Evolutionary conservation across 2,329 filamentous ascomycete species (phyloP), one percentile per base, ranked within the genome.

Genomic region (Nemania serpens): DNA sequence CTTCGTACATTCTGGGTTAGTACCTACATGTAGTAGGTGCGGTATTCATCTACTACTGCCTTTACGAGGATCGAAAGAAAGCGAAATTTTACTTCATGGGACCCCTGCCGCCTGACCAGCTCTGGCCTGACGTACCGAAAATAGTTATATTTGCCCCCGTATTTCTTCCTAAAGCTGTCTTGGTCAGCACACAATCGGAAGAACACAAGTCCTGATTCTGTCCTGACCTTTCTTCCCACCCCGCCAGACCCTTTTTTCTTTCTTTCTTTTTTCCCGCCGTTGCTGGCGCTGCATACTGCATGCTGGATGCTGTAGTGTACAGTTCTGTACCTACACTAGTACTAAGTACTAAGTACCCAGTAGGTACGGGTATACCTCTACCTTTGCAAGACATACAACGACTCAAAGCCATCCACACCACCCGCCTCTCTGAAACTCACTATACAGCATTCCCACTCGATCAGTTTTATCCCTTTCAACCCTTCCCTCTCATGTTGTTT

Each of bases 141-240:
- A 59, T 63, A 67, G 65, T 66, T 50, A 57, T 63, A 46, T 54
- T 43, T 43, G 61, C 64, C 63, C 25, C 25, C 25, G 62, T 69
- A 62, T 63, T 58, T 59, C 53, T 60, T 56, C 54, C 52, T 7
- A 61, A 64, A 52, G 55, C 41, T 33, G 47, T 54, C 51, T 49
- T 55, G 22, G 25, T 48, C 43, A 60, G 61, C 52, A 34, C 43
- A 57, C 45, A 55, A 60, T 53, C 49, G 61, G 57, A 42, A 58
- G 36, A 29, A 39, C 46, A 51, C 47, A 50, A 36, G 42, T 53
- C 50, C 39, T 54, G 46, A 13, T n/a, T n/a, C n/a, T n/a, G 36
- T 37, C 12, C 36, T 37, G 36, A 9, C 10, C 18, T 22, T 10
- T 12, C 17, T 43, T 59, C 55, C 51, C 55, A 41, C 50, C 54